Base-by-base conservation (phyloP, 2,329 filamentous ascomycete genomes). In the Pyrenochaeta sp. region DNA sequence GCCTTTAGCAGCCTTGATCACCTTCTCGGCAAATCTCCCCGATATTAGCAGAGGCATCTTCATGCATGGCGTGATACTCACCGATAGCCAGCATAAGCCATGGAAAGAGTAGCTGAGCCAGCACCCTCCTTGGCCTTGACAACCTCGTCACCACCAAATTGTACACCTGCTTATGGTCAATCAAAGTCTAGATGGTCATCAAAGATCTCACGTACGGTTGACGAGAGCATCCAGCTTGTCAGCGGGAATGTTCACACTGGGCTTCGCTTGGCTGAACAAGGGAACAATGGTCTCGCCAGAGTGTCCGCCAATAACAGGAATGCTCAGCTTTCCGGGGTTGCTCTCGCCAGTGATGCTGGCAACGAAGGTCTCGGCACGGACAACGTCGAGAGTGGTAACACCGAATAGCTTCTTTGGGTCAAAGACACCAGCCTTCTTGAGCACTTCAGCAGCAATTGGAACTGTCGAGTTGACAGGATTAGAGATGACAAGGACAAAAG, bases 381-480 rank as follows among this genome's bases (percentile, higher is more conserved):
- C 95, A 71, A 99, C 93, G 79, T 99, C 95, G 69, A 99, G 90
- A 44, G 95, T 98, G 75, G 95, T 99, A 76, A 99, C 95, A 85
- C 95, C 95, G 75, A 99, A 99, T 61, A 99, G 89, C 78, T 90
- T 92, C 86, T 95, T 90, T 67, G 95, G 84, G 84, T 99, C 90
- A 82, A 98, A 99, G 74, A 96, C 92, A 68, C 88, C 88, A 77
- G 92, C 92, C 69, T 86, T 84, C 87, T 97, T 98, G 77, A 99
- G 89, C 58, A 97, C 91, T 84, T 99, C 95, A 68, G 93, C 95
- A 62, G 95, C 91, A 74, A 99, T 97, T 61, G 95, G 95, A 53
- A 99, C 95, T 52, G 95, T 99, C 47, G 92, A 97, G 89, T 99
- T 99, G 80, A 99, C 95, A 54, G 95, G 95, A 87, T 99, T 99